Evolutionary conservation across 306 rosid species (phyloP), one percentile per base, ranked within the genome.

Genomic region (Mimosa bimucronata): DNA sequence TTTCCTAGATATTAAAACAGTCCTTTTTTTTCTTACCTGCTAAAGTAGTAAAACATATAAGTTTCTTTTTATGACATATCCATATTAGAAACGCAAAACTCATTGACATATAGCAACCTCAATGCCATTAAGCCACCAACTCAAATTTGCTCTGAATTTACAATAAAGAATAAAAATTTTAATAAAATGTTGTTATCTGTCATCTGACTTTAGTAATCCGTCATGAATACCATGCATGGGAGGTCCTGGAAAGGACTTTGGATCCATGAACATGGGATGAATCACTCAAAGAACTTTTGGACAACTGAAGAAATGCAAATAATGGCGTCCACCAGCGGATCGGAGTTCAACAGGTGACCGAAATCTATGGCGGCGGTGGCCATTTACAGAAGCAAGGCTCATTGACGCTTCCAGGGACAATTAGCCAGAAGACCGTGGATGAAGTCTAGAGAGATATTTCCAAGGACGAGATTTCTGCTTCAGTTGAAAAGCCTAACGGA

Each of bases 221-320:
- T 95, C 53, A 85, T 90, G 90, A 93, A 1, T 80, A 90, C 88
- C n/a, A n/a, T n/a, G n/a, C 74, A 84, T 95, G 86, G 97, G 94
- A 9, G 91, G 98, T 41, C 58, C 92, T 9, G 97, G 98, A 31
- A 93, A 88, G 84, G 99, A 93, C 66, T 93, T 89, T 8, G 99
- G 99, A 12, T 96, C 99, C 1, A 93, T 96, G 99, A 96, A 96
- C 88, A 96, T 96, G n/a, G 98, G 99, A 96, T 66, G 99, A 96
- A 88, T 87, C 93, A 72, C 83, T 96, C 44, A n/a, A 93, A 91
- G 90, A 96, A 90, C 74, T 93, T 96, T 67, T 96, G 98, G 98
- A 93, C 81, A 34, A 97, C 99, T 1, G 99, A 96, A 85, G 99
- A 96, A 84, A 85, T 85, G 76, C 99, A 96, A 75, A 85, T 89